phyloP scores from a whole-genome alignment of 1,139 yeast genomes.

The Kodamaea anthophila region DNA sequence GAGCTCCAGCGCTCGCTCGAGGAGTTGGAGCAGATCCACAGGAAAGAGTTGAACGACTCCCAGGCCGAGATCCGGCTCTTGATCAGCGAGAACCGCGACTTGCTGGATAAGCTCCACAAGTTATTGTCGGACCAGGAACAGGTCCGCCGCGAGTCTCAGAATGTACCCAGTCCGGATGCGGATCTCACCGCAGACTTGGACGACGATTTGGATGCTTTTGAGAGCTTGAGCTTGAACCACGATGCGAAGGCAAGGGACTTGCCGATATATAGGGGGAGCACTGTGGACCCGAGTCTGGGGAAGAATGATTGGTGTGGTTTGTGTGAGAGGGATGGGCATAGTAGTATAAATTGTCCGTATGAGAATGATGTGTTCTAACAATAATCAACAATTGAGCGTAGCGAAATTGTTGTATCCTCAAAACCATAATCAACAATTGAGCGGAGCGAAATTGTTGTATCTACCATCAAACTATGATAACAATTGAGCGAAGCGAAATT shows the following conservation, averaged over 20 bases:
- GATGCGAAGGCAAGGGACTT: conserved; percentile 12
- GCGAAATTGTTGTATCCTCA: too few relatives aligned
- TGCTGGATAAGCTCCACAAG: conserved; percentile 15
- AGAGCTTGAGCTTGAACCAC: neutral
- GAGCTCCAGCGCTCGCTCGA: conserved; percentile 20
- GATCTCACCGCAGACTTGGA: neutral
- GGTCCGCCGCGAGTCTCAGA: conserved; percentile 2
- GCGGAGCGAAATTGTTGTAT: too few relatives aligned
- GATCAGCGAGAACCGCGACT: conserved; percentile 14
- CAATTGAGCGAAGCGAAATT: too few relatives aligned
- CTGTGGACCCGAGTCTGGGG: conserved; percentile 68
- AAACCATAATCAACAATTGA: too few relatives aligned
- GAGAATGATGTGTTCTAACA: conserved; percentile 53
- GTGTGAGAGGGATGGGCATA: conserved; percentile 87
- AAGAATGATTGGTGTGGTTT: conserved; percentile 82
- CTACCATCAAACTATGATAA: too few relatives aligned
- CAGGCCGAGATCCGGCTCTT: conserved; percentile 23
- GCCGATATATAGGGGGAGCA: conserved; percentile 49
- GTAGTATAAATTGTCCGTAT: conserved; percentile 80
- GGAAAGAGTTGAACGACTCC: conserved; percentile 25
- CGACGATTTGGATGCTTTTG: neutral
- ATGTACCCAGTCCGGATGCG: conserved; percentile 1
- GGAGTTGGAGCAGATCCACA: conserved; percentile 23
- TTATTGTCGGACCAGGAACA: conserved; percentile 10
- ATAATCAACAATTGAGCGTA: too few relatives aligned